phyloP scores from a whole-genome alignment of 2,329 filamentous ascomycete species.

The Ascosphaera aggregata region DNA sequence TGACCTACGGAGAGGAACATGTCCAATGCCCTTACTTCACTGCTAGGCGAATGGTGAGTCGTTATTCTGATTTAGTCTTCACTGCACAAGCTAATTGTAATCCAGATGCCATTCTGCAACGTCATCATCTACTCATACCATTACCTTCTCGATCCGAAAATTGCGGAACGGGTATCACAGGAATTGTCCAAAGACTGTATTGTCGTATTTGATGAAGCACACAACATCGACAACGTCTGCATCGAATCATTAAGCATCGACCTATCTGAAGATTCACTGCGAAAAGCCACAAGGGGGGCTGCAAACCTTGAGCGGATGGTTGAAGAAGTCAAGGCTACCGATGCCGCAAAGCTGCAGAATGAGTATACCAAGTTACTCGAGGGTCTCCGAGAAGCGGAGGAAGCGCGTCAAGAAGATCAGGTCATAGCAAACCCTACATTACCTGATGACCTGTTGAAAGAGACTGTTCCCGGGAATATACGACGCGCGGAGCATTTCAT shows the following conservation, averaged over 20 bases:
- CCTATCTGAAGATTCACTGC: constrained; percentile 79
- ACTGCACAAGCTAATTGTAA: constrained; percentile 7
- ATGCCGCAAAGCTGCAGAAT: constrained; percentile 79
- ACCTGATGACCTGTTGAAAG: constrained; percentile 80
- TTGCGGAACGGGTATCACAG: constrained; percentile 81
- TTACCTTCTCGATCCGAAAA: constrained; percentile 92
- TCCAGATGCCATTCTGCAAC: constrained; percentile 91
- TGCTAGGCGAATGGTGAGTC: constrained; percentile 59
- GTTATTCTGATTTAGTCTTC: neutral
- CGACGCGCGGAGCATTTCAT: constrained; percentile 89
- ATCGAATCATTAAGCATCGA: constrained; percentile 96
- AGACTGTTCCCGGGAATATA: constrained; percentile 93
- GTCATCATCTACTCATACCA: constrained; percentile 99
- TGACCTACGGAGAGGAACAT: constrained; percentile 77
- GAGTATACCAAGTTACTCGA: constrained; percentile 94
- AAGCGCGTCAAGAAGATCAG: constrained; percentile 75
- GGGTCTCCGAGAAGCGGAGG: constrained; percentile 66
- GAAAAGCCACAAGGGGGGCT: constrained; percentile 75
- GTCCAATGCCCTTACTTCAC: constrained; percentile 98
- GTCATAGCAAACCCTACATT: constrained; percentile 94
- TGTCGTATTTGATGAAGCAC: constrained; percentile 93
- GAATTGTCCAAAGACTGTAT: constrained; percentile 97
- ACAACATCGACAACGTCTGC: constrained; percentile 99
- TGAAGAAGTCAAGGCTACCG: constrained; percentile 81
- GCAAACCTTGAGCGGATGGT: constrained; percentile 82